Evolutionary conservation across 352 stramenopile species (phyloP), one percentile per base, ranked within the genome.

Genomic region (Globisporangium barbulae): DNA sequence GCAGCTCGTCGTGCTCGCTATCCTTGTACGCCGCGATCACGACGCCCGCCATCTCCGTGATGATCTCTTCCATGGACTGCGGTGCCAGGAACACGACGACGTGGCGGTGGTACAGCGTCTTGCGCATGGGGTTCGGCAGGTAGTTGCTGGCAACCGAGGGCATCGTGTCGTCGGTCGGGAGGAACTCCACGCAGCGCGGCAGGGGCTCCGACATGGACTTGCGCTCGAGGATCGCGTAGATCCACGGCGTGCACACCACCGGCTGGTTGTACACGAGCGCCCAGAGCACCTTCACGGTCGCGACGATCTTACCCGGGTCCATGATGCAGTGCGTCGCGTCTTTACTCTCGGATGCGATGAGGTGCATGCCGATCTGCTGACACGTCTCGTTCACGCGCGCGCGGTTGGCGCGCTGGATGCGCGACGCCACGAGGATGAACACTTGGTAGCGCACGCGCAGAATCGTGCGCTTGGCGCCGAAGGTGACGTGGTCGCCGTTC

Each of bases 261-360:
- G 83, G 86, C 52, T 94, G 88, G 50, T 88, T 92, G 67, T 89
- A 88, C 59, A 94, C 85, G 17, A 96, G 74, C 10, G 88, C 83
- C 88, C 88, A 96, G 10, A 96, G 74, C 59, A 94, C 80, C 55
- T 96, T 96, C 28, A 93, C 79, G 1, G 88, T 96, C 28, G 84
- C 88, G 33, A 94, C 80, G 64, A 94, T 82, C 41, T 68, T 76
- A 6, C 82, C 88, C n/a, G 81, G 74, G 54, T 96, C 88, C 82
- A 93, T 90, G 63, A 96, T 88, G 60, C 88, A 96, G 56, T 96
- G 86, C 7, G 86, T 96, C 9, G 84, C 84, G 30, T 89, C 69
- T 57, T 83, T 79, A 48, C 68, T 86, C 59, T 89, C 71, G 1
- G 48, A 58, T 17, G 69, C 45, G 61, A 94, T 68, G 52, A 93